Evolutionary conservation across 2,329 filamentous ascomycete genomes (phyloP), one percentile per base, ranked within the genome.

Genomic region (Cryphonectria nitschkei): DNA sequence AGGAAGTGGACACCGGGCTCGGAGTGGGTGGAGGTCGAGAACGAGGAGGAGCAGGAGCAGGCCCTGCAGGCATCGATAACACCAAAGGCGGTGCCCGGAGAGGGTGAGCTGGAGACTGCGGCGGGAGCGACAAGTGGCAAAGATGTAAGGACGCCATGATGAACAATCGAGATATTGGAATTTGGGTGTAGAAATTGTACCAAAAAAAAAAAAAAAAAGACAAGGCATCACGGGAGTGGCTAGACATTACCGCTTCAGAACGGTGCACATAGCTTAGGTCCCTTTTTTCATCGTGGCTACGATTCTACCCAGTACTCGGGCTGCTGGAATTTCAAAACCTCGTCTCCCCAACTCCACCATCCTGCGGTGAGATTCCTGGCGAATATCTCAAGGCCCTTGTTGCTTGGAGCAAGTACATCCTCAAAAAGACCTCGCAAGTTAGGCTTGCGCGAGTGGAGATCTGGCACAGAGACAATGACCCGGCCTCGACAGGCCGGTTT

Each of bases 261-360:
- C 62, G 46, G 66, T 66, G 52, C 43, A 41, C 37, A 46, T 39
- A 54, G 68, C 34, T 56, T n/a, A 6, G 63, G 34, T 4, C 41
- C n/a, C 39, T 39, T 2, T 29, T 7, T 34, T 75, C 76, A 73
- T 76, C 74, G 72, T 19, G 73, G 34, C 43, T 63, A 70, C 39
- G 61, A 43, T 32, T 76, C 73, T 65, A 77, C 70, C 88, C 88
- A 91, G 75, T 85, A 80, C 52, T 85, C 81, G 8, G 84, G 79
- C 71, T 85, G 84, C 76, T 95, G 93, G 75, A 92, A 94, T 72
- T 87, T 88, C 70, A 93, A 79, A 11, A 88, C 90, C 76, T 95
- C 90, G 75, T 94, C 86, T 3, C 93, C 93, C 92, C 92, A 95
- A 39, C 87, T 87, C 86, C 90, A 92, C 93, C 93, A 95, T 0